Percentiles rank a stretch among this genome's conserved stretches.
These are phyloP conservation scores for Bruguiera parviflora DNA, from an alignment of 345 rosid species.

Conservation along the genomic window DNA sequence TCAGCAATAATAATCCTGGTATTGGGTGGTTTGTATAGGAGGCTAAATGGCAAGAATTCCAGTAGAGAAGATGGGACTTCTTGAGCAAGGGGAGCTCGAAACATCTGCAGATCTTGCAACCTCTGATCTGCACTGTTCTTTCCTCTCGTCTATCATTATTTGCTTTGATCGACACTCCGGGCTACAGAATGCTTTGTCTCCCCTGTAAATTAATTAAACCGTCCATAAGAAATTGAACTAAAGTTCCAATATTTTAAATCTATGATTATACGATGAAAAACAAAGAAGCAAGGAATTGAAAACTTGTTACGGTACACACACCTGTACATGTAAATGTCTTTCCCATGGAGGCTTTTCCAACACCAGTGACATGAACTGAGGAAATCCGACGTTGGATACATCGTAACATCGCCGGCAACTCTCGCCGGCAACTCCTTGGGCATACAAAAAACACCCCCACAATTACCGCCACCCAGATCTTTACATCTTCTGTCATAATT, in stretches of 20 bases:
- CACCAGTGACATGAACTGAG: slow-evolving; percentile 65
- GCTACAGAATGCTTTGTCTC: slow-evolving; percentile 88
- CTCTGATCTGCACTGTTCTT: slow-evolving; percentile 61
- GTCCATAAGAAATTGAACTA: neutral
- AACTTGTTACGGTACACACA: neutral
- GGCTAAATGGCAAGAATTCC: slow-evolving; percentile 70
- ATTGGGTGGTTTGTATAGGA: too few relatives aligned
- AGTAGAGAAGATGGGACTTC: slow-evolving; percentile 58
- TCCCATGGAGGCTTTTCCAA: slow-evolving; percentile 63
- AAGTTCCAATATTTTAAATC: neutral
- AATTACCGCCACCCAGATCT: neutral
- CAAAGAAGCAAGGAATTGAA: neutral
- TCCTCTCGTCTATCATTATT: slow-evolving; percentile 56
- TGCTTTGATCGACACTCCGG: slow-evolving; percentile 67
- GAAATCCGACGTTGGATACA: slow-evolving; percentile 48
- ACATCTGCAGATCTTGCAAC: slow-evolving; percentile 33
- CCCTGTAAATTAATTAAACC: slow-evolving; percentile 38
- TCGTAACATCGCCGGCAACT: slow-evolving; percentile 21
- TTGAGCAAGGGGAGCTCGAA: slow-evolving; percentile 42
- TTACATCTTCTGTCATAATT: neutral
- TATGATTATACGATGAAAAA: neutral
- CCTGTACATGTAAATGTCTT: slow-evolving; percentile 86
- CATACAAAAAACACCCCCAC: slow-evolving; percentile 3
- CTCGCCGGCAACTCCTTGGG: slow-evolving; percentile 23
- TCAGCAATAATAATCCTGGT: too few relatives aligned